These are phyloP conservation scores for Incumbomyces delicatus DNA, from an alignment of 2,329 filamentous ascomycete species.

Conservation along the genomic window DNA sequence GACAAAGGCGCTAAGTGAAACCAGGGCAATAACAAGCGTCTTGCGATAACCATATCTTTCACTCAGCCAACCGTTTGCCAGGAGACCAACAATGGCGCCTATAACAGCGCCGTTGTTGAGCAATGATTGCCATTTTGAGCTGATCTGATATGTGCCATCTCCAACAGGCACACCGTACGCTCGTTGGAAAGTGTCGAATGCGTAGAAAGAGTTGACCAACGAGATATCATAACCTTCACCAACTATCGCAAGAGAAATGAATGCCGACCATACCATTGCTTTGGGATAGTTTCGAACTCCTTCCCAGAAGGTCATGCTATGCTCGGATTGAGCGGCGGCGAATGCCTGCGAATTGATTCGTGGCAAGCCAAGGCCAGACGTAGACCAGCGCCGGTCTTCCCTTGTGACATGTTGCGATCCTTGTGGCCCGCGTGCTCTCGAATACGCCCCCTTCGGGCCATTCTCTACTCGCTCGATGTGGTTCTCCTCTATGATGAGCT, in stretches of 20 bases:
- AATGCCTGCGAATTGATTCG: not conserved
- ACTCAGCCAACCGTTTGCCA: conserved; percentile 56
- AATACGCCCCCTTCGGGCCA: too few species aligned
- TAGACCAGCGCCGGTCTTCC: not conserved
- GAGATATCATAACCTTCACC: conserved; percentile 38
- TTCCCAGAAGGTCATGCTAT: not conserved
- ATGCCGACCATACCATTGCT: conserved; percentile 18
- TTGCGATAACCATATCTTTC: conserved; percentile 56
- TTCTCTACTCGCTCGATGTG: too few species aligned
- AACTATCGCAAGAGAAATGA: conserved; percentile 17
- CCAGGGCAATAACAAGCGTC: conserved; percentile 51
- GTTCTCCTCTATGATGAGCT: too few species aligned
- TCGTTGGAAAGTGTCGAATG: conserved; percentile 30
- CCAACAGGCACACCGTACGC: conserved; percentile 33
- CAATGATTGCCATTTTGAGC: conserved; percentile 47
- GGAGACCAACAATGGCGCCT: conserved; percentile 56
- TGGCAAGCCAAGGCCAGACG: not conserved
- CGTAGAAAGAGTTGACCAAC: conserved; percentile 19
- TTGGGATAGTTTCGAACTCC: conserved; percentile 28
- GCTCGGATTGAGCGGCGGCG: not conserved
- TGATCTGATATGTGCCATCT: conserved; percentile 27
- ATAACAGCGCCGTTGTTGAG: conserved; percentile 47
- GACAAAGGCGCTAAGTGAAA: conserved; percentile 29
- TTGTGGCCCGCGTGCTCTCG: too few species aligned
- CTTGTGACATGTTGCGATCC: not conserved